Base-by-base conservation (phyloP, 2,329 filamentous ascomycete species). In the Ascochyta koolunga region DNA sequence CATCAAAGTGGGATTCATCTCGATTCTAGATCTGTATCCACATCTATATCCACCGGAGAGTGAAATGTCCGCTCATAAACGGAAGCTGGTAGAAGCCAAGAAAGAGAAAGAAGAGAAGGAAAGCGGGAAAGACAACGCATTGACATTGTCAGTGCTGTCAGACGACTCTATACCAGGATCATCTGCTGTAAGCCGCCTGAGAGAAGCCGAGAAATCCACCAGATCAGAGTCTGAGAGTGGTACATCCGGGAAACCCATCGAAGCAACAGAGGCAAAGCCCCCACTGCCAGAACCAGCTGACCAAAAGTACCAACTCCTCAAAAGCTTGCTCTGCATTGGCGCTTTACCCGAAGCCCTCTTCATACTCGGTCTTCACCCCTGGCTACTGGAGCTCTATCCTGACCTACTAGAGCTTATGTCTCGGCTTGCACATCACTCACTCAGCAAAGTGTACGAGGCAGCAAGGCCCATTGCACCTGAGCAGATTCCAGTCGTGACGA, bases 1-100 rank as follows among this genome's bases (percentile, higher is more conserved):
- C 25, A 93, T 99, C 77, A 99, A 99, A 77, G 90, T 97, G 61
- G 96, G 95, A 1, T 99, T 99, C 73, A 91, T 99, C 55, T 97
- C 95, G 1, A 79, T 99, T 6, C 84, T 86, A 46, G 95, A 99
- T 69, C 80, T 99, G 1, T 98, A 96, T 72, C 88, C 92, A 15
- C 95, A 99, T 72, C 83, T 99, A 0, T 96, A 92, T 79, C 91
- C 95, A 7, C 78, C 83, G 0, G 95, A 98, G 61, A 87, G 91
- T 27, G 82, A 86, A 4, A 98, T 99, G 93, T 84, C 89, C 33
- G 80, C 79, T 6, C 80, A 96, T 45, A 87, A 85, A 59, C 82
- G 86, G 35, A 85, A 87, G 61, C 86, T 90, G 57, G 78, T 87
- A 72, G 85, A 95, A 43, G 87, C 87, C 25, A 70, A 69, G 59